Conservation (phyloP, 495 filamentous ascomycete species). For the Podospora pseudoanserina region DNA sequence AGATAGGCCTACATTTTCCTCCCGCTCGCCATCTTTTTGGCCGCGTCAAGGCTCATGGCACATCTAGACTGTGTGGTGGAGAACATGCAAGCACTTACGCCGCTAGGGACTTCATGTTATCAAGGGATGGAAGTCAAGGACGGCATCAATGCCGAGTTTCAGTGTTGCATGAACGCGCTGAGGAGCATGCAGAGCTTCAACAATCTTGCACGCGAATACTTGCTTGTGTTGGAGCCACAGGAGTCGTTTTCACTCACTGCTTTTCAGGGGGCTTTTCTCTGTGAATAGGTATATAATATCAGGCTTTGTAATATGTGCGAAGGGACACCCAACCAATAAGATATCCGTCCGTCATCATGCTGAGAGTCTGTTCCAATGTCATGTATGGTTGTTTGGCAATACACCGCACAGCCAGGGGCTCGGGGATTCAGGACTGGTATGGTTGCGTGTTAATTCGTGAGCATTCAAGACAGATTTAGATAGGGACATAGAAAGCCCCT, state of each 20-base stretch:
- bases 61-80: conserved; percentile 4
- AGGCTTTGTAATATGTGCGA: background rate
- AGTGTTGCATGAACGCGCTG: conserved; percentile 26
- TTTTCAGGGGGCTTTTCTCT: background rate
- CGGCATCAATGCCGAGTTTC: conserved; percentile 12
- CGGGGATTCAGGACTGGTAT: too few species aligned
- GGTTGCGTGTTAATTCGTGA: too few species aligned
- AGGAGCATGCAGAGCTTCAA: conserved; percentile 31
- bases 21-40: conserved; percentile 24
- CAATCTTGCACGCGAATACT: conserved; percentile 26
- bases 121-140: conserved; percentile 5
- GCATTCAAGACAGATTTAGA: too few species aligned
- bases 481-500: too few species aligned
- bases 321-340: background rate
- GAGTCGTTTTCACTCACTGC: conserved; percentile 14
- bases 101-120: conserved; percentile 3
- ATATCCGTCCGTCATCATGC: background rate
- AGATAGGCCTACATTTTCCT: conserved; percentile 31
- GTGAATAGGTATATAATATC: background rate
- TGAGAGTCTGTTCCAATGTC: too few species aligned
- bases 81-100: conserved; percentile 3
- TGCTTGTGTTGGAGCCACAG: conserved; percentile 22
- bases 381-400: too few species aligned
- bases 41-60: conserved; percentile 18
- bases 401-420: too few species aligned